Evolutionary conservation across 345 rosid species (phyloP).

Genomic region (Populus tremula): DNA sequence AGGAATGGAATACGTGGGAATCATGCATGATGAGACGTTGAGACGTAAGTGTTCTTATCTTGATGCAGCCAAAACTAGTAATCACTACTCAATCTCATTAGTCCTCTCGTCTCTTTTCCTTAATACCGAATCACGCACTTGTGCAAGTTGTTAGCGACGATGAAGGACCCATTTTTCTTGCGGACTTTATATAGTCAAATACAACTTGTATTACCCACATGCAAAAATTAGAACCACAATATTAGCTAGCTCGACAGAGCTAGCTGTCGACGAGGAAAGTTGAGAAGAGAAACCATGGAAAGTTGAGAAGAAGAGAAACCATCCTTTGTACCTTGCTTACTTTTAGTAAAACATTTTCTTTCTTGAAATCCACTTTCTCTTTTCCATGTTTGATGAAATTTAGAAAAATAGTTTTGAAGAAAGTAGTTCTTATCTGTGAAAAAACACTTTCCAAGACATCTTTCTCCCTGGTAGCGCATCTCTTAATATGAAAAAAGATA

Average conservation of each 20-base stretch:
- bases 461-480: no score
- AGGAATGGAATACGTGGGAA: slow-evolving; percentile 36
- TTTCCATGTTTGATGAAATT: no score
- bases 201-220: neutral
- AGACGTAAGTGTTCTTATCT: slow-evolving; percentile 30
- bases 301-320: neutral
- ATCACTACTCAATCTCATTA: no score
- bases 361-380: no score
- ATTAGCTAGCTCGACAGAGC: neutral
- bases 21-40: slow-evolving; percentile 8
- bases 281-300: neutral
- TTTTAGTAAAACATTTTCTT: no score
- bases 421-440: no score
- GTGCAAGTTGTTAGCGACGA: neutral
- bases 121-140: neutral
- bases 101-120: neutral
- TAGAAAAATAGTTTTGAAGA: no score
- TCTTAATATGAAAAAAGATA: no score
- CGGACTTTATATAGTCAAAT: no score
- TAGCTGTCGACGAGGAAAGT: neutral
- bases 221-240: neutral
- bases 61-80: neutral
- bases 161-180: neutral
- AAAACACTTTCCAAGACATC: no score
- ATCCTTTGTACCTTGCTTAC: neutral